phyloP scores from a whole-genome alignment of 441 rosid species.

The Arabidopsis lyrata region DNA sequence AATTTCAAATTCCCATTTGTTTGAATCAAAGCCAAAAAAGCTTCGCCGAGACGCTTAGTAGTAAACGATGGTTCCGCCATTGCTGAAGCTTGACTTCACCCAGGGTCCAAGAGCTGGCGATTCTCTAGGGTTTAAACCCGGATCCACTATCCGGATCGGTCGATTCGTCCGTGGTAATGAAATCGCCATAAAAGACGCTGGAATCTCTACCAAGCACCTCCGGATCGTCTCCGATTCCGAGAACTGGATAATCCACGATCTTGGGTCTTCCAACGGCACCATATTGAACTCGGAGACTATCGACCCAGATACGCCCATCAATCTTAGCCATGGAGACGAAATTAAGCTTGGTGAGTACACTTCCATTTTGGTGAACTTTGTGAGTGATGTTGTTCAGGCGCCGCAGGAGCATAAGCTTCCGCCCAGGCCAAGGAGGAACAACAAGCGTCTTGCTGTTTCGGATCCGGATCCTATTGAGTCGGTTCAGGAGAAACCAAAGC shows the following conservation, averaged over 20 bases:
- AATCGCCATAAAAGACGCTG: conserved; percentile 67
- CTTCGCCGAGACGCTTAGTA: conserved; percentile 27
- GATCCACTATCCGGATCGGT: conserved; percentile 62
- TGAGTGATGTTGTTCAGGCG: conserved; percentile 9
- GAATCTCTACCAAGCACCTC: conserved; percentile 80
- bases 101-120: conserved; percentile 80
- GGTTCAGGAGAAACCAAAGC: conserved; percentile 29
- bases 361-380: conserved; percentile 52
- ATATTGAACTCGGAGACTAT: conserved; percentile 52
- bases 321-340: conserved; percentile 57
- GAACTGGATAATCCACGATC: conserved; percentile 70
- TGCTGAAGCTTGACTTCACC: conserved; percentile 54
- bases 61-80: conserved; percentile 48
- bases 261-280: conserved; percentile 87
- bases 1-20: conserved; percentile 23
- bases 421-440: conserved; percentile 51
- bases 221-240: conserved; percentile 54
- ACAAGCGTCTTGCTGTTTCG: conserved; percentile 22
- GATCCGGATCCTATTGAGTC: conserved; percentile 23
- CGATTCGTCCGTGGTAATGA: conserved; percentile 77
- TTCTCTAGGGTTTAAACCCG: conserved; percentile 54
- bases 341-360: conserved; percentile 68
- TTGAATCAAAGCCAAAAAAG: not conserved
- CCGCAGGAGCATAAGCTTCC: conserved; percentile 38
- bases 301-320: conserved; percentile 46